Evolutionary conservation across 352 stramenopile genomes (phyloP).

Genomic region (Pilasporangium apinafurcum): DNA sequence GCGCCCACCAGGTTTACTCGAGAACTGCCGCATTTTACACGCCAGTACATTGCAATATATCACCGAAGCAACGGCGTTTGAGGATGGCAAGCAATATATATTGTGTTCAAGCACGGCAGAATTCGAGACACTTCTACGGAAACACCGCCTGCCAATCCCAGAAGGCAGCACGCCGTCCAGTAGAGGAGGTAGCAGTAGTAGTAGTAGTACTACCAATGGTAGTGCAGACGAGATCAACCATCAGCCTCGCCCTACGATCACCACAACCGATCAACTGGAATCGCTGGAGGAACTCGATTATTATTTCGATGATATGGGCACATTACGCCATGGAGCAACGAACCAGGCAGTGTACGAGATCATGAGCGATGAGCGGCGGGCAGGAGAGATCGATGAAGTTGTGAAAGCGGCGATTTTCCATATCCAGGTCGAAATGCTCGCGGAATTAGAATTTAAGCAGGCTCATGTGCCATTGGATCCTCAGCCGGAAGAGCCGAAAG

Average conservation of each 20-base stretch:
- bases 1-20: slow-evolving; percentile 43
- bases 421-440: slow-evolving; percentile 82
- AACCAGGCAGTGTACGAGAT: slow-evolving; percentile 72
- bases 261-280: slow-evolving; percentile 56
- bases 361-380: slow-evolving; percentile 66
- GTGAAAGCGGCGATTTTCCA: slow-evolving; percentile 81
- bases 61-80: slow-evolving; percentile 22
- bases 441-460: slow-evolving; percentile 69
- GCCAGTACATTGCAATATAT: slow-evolving; percentile 38
- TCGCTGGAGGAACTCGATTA: slow-evolving; percentile 75
- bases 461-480: slow-evolving; percentile 57
- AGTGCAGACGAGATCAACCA: slow-evolving; percentile 10
- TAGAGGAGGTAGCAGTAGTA: slow-evolving; percentile 10
- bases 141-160: slow-evolving; percentile 31
- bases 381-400: slow-evolving; percentile 67
- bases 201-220: slow-evolving; percentile 1
- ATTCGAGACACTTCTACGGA: slow-evolving; percentile 29
- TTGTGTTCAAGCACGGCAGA: slow-evolving; percentile 34
- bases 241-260: slow-evolving; percentile 23
- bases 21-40: slow-evolving; percentile 50
- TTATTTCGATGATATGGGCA: slow-evolving; percentile 68
- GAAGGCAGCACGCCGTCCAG: too few species aligned
- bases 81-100: slow-evolving; percentile 76
- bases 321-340: slow-evolving; percentile 58
- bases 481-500: slow-evolving; percentile 50